phyloP scores from a whole-genome alignment of 2,329 filamentous ascomycete genomes.

The Verticillium dahliae region DNA sequence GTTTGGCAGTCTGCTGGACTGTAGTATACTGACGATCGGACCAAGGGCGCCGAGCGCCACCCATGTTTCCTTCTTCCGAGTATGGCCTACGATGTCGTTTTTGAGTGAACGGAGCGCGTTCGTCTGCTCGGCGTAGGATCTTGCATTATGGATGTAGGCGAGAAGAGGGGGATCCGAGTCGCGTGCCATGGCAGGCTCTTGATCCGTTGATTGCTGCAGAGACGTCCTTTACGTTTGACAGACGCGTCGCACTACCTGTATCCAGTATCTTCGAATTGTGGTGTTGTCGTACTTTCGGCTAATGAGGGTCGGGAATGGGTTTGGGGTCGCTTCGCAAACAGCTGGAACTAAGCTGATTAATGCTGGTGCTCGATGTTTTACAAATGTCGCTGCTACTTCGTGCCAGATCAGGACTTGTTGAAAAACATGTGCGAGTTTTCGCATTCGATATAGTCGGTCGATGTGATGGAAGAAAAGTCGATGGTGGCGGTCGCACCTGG shows the following conservation, averaged over 20 bases:
- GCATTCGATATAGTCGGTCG: too few relatives aligned
- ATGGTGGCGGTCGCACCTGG: too few relatives aligned
- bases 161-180: conserved; percentile 46
- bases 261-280: neutral
- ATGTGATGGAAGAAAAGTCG: too few relatives aligned
- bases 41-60: conserved; percentile 64
- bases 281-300: neutral
- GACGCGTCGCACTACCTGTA: neutral
- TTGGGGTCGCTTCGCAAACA: neutral
- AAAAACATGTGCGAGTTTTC: too few relatives aligned
- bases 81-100: conserved; percentile 84
- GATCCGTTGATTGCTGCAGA: neutral
- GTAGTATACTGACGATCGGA: conserved; percentile 43
- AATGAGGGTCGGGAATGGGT: neutral
- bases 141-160: conserved; percentile 49
- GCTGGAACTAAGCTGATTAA: neutral
- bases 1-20: conserved; percentile 21
- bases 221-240: neutral
- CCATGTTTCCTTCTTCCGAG: conserved; percentile 77
- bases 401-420: too few relatives aligned
- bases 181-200: conserved; percentile 41
- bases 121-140: conserved; percentile 43
- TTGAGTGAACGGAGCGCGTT: conserved; percentile 68
- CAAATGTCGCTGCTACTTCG: neutral
- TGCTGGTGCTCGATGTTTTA: neutral